phyloP scores from a whole-genome alignment of 2,329 filamentous ascomycete species.

The Calonectria pseudoreteaudii region DNA sequence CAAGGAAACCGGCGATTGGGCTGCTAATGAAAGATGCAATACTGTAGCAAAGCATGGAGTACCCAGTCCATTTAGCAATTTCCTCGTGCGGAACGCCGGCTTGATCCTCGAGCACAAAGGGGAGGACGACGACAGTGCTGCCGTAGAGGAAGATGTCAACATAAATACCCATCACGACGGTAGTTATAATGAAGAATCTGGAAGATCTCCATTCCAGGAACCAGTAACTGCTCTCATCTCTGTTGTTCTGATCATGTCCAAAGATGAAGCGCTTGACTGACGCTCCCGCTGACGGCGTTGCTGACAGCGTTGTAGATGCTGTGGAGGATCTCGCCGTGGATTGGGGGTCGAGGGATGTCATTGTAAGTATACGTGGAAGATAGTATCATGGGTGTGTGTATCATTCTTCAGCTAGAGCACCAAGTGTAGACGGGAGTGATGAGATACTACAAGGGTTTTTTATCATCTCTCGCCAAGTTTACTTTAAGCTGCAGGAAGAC shows the following conservation, averaged over 20 bases:
- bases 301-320: background rate
- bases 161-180: constrained; percentile 27
- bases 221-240: background rate
- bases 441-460: background rate
- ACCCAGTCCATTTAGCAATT: constrained; percentile 14
- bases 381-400: background rate
- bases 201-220: constrained; percentile 18
- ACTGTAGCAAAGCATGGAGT: constrained; percentile 27
- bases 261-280: constrained; percentile 5
- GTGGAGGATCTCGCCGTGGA: background rate
- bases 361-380: background rate
- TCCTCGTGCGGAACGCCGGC: background rate
- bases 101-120: constrained; percentile 26
- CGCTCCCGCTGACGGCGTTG: background rate
- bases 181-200: constrained; percentile 20
- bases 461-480: background rate
- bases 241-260: background rate
- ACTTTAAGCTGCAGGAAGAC: background rate
- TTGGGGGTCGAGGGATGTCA: background rate
- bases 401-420: background rate
- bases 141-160: constrained; percentile 33
- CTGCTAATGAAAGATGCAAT: constrained; percentile 19
- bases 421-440: background rate
- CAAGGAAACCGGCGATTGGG: constrained; percentile 20
- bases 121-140: constrained; percentile 27